Conservation (phyloP, 1,284 basidiomycete species). For the Thecaphora frezii region DNA sequence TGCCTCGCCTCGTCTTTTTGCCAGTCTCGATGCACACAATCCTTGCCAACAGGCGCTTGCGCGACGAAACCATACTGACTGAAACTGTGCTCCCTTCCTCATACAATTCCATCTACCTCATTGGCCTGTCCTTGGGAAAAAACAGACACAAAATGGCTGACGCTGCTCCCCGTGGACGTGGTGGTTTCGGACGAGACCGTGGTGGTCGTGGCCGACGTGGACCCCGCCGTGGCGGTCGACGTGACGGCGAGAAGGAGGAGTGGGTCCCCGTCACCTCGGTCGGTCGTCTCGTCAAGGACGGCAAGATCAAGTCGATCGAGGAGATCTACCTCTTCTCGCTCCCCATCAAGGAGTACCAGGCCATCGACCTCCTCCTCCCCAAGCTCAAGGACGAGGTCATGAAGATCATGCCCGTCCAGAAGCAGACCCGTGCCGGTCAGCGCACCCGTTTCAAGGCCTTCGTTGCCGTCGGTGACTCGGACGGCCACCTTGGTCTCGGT, state of each 20-base stretch:
- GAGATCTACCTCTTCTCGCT: slow-evolving; percentile 99
- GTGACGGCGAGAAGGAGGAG: slow-evolving; percentile 94
- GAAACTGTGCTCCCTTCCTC: too few species aligned
- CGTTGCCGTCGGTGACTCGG: slow-evolving; percentile 92
- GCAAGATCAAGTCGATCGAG: slow-evolving; percentile 99
- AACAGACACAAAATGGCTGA: slow-evolving; percentile 55
- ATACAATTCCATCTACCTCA: background rate
- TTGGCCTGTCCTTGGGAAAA: background rate
- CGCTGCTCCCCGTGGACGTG: slow-evolving; percentile 64
- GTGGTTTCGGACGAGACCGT: slow-evolving; percentile 63
- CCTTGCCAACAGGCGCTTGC: too few species aligned
- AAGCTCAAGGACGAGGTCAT: slow-evolving; percentile 80
- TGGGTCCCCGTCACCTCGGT: slow-evolving; percentile 97
- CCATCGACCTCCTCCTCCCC: slow-evolving; percentile 58
- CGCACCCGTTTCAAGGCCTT: slow-evolving; percentile 99
- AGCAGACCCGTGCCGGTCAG: slow-evolving; percentile 99
- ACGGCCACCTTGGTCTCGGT: slow-evolving; percentile 98
- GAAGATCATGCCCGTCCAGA: slow-evolving; percentile 99
- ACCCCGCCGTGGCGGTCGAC: slow-evolving; percentile 90
- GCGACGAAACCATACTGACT: too few species aligned
- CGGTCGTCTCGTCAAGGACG: slow-evolving; percentile 97
- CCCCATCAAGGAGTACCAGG: slow-evolving; percentile 64
- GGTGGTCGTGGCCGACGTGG: slow-evolving; percentile 82
- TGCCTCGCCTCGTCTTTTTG: too few species aligned
- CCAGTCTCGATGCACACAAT: too few species aligned